Base-by-base conservation (phyloP, 768 basidiomycete genomes). In the Hericium rajendrae region DNA sequence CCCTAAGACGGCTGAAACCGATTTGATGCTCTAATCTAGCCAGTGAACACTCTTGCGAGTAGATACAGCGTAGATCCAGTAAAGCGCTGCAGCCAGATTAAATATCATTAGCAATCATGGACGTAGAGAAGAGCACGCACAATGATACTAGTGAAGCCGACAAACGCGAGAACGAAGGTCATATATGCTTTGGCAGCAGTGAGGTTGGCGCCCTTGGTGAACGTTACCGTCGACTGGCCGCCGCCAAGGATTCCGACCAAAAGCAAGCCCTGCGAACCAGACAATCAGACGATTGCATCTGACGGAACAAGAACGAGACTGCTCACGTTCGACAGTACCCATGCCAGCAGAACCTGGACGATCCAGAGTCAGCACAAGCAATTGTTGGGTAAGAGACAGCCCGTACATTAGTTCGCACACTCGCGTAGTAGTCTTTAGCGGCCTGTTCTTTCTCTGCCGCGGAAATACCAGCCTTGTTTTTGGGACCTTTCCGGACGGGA, bases 341-440 rank as follows among this genome's bases (percentile, higher is more conserved):
- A 94, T 3, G 79, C 73, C 56, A 94, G 73, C 48, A 94, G 70
- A 38, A 86, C 81, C 80, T 84, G 53, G 37, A 38, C 38, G 18
- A 28, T 32, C 6, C 13, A 40, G 8, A 15, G 16, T 55, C 26
- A 60, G 38, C 3, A 38, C 15, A 4, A 8, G 8, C 46, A 18
- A 32, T 32, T 32, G 0, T 46, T 9, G 12, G 11, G 10, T 8
- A 22, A 16, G 15, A 58, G 41, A 48, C 38, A 16, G 18, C n/a
- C 60, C 73, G 49, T 49, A 78, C 87, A 71, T 93, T 92, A 6
- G 91, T 92, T 61, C 91, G 74, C 55, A 94, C 88, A 64, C 84
- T 85, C 0, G 91, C 89, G 69, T 93, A 94, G 71, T 93, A 94
- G 63, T 91, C 89, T 66, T 84, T 86, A 10, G 88, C 88, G 1